Percentiles rank a stretch among this genome's conserved stretches.
phyloP scores from a whole-genome alignment of 257 asterid genomes.

The Solanum microdontum region DNA sequence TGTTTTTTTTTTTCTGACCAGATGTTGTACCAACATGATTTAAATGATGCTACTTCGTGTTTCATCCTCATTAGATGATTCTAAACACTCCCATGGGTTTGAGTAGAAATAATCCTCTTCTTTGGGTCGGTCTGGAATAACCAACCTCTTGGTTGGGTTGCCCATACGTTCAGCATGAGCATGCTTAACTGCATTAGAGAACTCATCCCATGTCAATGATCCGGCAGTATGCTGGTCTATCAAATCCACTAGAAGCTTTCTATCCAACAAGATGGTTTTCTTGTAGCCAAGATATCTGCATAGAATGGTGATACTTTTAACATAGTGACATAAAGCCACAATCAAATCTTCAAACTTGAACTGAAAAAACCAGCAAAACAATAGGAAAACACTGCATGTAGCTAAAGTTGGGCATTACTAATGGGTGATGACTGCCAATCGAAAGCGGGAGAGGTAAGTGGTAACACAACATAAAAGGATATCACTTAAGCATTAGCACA shows the following conservation, averaged over 20 bases:
- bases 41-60: slow-evolving; percentile 25
- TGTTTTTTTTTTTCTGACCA: slow-evolving; percentile 4
- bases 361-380: background rate
- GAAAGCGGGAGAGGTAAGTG: background rate
- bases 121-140: slow-evolving; percentile 84
- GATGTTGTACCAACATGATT: slow-evolving; percentile 7
- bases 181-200: slow-evolving; percentile 67
- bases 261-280: slow-evolving; percentile 72
- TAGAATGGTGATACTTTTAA: background rate
- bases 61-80: slow-evolving; percentile 38
- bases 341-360: background rate
- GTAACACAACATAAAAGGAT: background rate
- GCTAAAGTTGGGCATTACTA: background rate
- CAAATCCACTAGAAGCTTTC: slow-evolving; percentile 59
- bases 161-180: slow-evolving; percentile 79
- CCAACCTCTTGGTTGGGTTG: slow-evolving; percentile 51
- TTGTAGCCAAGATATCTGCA: slow-evolving; percentile 79
- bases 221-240: slow-evolving; percentile 60
- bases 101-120: slow-evolving; percentile 96
- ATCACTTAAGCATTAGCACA: background rate
- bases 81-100: slow-evolving; percentile 87
- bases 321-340: background rate
- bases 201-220: slow-evolving; percentile 73
- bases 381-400: background rate
- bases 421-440: background rate